Evolutionary conservation across 2,329 filamentous ascomycete genomes (phyloP), one percentile per base, ranked within the genome.

Genomic region (Talaromyces sp.): DNA sequence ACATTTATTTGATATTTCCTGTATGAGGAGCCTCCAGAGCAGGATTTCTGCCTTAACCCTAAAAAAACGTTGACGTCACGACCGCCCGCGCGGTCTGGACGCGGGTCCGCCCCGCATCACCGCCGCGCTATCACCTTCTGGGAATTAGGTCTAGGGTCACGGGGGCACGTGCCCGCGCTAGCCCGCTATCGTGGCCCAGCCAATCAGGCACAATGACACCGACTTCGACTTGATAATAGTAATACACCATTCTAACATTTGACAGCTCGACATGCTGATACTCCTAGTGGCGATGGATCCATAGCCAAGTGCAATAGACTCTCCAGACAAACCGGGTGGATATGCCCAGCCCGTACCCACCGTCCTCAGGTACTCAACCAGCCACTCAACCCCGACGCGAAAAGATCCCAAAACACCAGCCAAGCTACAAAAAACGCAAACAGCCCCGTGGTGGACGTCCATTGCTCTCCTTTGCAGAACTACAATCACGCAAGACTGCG

Each of bases 381-480:
- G 35, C 35, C n/a, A n/a, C n/a, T n/a, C n/a, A n/a, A n/a, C n/a
- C n/a, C n/a, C n/a, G 35, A 38, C 6, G 14, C 35, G 17, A 38
- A 17, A 38, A 14, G 12, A n/a, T 2, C 7, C 35, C 43, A 11
- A 46, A 46, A 14, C 43, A 46, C 19, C n/a, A 46, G 19, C 43
- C 24, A 24, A 46, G 21, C n/a, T 46, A 19, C 43, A 12, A 24
- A 24, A 24, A 24, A 24, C 1, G n/a, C 48, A 43, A 2, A 41
- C 48, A 24, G 17, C 19, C 27, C 1, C 50, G 31, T 14, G 38
- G 59, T 21, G 62, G 62, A 3, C 62, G 62, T 14, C 62, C 62
- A n/a, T 52, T 62, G 21, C 57, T 63, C 11, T 63, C 62, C 48
- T 60, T 62, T 32, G 62, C 57, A 21, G 57, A 61, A 8, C 59